phyloP scores from a whole-genome alignment of 257 asterid species.

The Nemophila menziesii region DNA sequence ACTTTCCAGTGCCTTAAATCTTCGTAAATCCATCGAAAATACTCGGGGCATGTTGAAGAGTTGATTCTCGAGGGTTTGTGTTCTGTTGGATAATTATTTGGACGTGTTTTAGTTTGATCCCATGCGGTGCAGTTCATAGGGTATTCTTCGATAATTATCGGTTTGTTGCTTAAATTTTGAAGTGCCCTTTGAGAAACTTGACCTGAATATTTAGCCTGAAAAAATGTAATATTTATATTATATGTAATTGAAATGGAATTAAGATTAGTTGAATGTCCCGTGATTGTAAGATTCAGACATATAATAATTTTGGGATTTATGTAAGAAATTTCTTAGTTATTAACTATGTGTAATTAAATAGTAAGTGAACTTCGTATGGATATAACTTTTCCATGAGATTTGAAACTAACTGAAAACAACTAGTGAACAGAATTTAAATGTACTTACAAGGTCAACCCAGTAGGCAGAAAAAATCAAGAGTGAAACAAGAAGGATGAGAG shows the following conservation, averaged over 20 bases:
- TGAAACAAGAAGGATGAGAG: constrained; percentile 21
- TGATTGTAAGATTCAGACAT: too few relatives aligned
- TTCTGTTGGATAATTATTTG: constrained; percentile 16
- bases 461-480: constrained; percentile 19
- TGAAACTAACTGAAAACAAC: too few relatives aligned
- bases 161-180: not conserved
- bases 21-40: constrained; percentile 24
- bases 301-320: too few relatives aligned
- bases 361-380: too few relatives aligned
- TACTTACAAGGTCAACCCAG: constrained; percentile 35
- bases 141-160: not conserved
- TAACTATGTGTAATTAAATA: too few relatives aligned
- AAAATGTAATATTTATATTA: too few relatives aligned
- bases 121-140: constrained; percentile 24
- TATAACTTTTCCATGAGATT: too few relatives aligned
- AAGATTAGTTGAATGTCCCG: too few relatives aligned
- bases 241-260: too few relatives aligned
- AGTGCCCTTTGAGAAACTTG: constrained; percentile 1
- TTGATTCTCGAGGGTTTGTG: not conserved
- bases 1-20: constrained; percentile 23
- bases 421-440: not conserved
- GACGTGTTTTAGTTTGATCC: constrained; percentile 16
- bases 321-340: too few relatives aligned
- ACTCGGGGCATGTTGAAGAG: constrained; percentile 17
- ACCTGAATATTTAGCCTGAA: constrained; percentile 13